A percentile compares a stretch with the other conserved stretches of the same genome.
These are phyloP conservation scores for Mortierella sp. DNA, from an alignment of 371 early-diverging fungal genomes.

Conservation along the genomic window DNA sequence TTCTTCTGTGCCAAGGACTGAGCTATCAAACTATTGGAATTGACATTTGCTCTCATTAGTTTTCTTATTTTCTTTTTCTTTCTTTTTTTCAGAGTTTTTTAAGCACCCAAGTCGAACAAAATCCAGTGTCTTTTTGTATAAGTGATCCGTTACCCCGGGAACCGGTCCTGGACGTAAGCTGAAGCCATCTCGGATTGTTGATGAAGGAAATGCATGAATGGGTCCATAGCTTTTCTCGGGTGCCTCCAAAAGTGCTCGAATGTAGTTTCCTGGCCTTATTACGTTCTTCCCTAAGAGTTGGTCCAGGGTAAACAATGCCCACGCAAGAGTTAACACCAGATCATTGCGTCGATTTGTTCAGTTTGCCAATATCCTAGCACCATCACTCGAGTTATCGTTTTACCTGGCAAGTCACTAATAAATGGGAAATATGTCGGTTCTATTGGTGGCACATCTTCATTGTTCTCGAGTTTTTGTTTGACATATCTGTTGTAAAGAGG, in stretches of 20 bases:
- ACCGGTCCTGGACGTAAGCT: conserved; percentile 68
- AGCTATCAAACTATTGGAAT: conserved; percentile 66
- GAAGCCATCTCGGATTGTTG: conserved; percentile 64
- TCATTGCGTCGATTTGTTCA: neutral
- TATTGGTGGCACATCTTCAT: conserved; percentile 53
- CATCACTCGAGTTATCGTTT: neutral
- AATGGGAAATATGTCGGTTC: conserved; percentile 65
- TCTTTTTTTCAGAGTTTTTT: neutral
- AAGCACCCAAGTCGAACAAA: neutral
- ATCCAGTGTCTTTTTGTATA: neutral
- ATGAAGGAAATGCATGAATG: conserved; percentile 38
- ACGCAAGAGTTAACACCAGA: neutral
- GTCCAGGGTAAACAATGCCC: neutral
- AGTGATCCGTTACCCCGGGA: conserved; percentile 61
- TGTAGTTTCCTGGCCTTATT: conserved; percentile 54
- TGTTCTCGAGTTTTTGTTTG: conserved; percentile 61
- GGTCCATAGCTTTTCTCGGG: conserved; percentile 52
- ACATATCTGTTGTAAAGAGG: conserved; percentile 71
- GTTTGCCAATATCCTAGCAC: neutral
- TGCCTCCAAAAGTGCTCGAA: conserved; percentile 41
- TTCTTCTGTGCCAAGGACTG: conserved; percentile 67
- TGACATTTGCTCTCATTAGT: neutral
- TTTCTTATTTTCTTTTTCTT: neutral
- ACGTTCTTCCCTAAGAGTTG: conserved; percentile 38
- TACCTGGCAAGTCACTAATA: conserved; percentile 72